Conservation (phyloP, 441 rosid species). For the Corymbia calophylla region DNA sequence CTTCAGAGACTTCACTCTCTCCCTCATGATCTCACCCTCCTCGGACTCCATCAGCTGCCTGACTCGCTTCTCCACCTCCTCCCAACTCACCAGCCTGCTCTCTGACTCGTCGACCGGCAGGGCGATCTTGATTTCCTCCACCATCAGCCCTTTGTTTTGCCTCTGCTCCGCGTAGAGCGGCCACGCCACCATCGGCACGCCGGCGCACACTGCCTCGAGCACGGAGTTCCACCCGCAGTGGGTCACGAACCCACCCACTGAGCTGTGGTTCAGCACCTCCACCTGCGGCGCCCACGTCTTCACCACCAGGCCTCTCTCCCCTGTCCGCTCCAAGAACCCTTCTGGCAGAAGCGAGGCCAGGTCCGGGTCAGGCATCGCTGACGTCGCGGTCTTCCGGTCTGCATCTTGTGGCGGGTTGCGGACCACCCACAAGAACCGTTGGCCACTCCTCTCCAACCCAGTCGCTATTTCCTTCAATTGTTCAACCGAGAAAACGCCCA, state of each 20-base stretch:
- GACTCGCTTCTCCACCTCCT: conserved; percentile 31
- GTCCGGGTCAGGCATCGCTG: neutral
- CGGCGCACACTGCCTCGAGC: conserved; percentile 24
- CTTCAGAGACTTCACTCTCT: neutral
- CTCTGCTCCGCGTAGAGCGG: conserved; percentile 34
- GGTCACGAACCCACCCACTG: conserved; percentile 11
- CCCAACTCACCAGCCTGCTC: conserved; percentile 15
- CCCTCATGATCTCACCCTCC: neutral
- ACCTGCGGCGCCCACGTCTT: conserved; percentile 22
- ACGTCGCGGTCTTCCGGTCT: neutral
- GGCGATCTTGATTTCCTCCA: conserved; percentile 32
- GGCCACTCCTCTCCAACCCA: conserved; percentile 18
- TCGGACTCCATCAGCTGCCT: conserved; percentile 27
- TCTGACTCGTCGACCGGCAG: conserved; percentile 12
- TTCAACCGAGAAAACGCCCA: conserved; percentile 22
- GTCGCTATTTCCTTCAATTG: conserved; percentile 21
- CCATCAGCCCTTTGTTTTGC: conserved; percentile 17
- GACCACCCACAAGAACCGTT: conserved; percentile 23
- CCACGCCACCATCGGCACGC: conserved; percentile 38
- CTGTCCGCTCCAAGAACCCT: conserved; percentile 17
- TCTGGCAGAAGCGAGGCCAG: conserved; percentile 9
- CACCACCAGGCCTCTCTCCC: conserved; percentile 21
- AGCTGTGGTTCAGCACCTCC: neutral
- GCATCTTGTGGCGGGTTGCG: neutral
- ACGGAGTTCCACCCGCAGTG: conserved; percentile 17